A percentile compares a stretch with the other conserved stretches of the same genome.
Conservation (phyloP, 768 basidiomycete species). For the Porpolomopsis calyptriformis region DNA sequence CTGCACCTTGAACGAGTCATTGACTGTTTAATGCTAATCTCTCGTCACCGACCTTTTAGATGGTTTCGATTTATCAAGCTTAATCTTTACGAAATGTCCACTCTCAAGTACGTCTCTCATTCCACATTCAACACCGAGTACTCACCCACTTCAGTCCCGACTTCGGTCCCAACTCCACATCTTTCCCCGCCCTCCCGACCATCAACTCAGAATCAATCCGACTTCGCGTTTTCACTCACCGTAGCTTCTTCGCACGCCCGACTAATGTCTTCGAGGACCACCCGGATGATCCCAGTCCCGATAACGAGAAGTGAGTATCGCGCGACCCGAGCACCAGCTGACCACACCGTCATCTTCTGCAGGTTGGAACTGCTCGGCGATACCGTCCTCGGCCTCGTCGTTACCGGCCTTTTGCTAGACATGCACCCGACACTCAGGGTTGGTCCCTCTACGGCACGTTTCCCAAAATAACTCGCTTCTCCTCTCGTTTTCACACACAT, state of each 20-base stretch:
- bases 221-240: slow-evolving; percentile 63
- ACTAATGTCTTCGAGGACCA: slow-evolving; percentile 70
- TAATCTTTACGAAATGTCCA: too few relatives aligned
- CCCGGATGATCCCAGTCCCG: slow-evolving; percentile 61
- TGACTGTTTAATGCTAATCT: too few relatives aligned
- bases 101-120: slow-evolving; percentile 1
- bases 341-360: too few relatives aligned
- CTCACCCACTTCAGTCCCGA: slow-evolving; percentile 25
- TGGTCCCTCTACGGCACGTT: slow-evolving; percentile 63
- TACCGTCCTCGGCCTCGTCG: slow-evolving; percentile 54
- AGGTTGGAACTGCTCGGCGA: slow-evolving; percentile 76
- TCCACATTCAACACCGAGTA: background rate
- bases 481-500: slow-evolving; percentile 3
- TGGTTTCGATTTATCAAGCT: too few relatives aligned
- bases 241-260: slow-evolving; percentile 58
- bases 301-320: slow-evolving; percentile 74
- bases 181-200: slow-evolving; percentile 50
- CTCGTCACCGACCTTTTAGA: too few relatives aligned
- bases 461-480: slow-evolving; percentile 1
- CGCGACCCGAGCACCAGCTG: too few relatives aligned
- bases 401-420: slow-evolving; percentile 54
- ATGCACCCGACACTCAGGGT: slow-evolving; percentile 62
- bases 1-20: too few relatives aligned
- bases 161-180: slow-evolving; percentile 28
- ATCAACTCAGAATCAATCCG: slow-evolving; percentile 38